Base-by-base conservation (phyloP, 768 basidiomycete species). In the Pluteus cervinus region DNA sequence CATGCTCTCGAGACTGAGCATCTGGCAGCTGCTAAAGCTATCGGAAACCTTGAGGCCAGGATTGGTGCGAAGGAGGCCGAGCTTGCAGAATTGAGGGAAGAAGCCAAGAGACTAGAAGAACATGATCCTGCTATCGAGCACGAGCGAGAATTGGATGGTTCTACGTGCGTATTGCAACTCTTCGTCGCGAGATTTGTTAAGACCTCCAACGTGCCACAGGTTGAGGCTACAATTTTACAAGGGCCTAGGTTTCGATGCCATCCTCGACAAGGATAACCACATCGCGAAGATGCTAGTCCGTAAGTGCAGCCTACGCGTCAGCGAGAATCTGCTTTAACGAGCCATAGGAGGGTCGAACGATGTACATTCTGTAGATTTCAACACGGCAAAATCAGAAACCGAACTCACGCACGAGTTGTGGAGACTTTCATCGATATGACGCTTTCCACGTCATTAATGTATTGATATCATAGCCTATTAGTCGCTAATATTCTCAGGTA, bases 71-170 rank as follows among this genome's bases (percentile, higher is more conserved):
- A 76, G 48, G 83, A 88, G 48, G 79, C 75, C 2, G 83, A 86
- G 50, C 70, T 86, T 0, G 66, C 82, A 5, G 63, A 67, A 4
- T 61, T 89, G 41, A 83, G 81, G 47, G 81, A 82, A 37, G 76
- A 79, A 44, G 71, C 71, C 0, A 67, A 69, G 22, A 58, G 54
- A 28, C 54, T 86, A 42, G 85, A 88, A 51, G 69, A 69, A 28
- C 78, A 73, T 36, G 86, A 89, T 55, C 81, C 84, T 15, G 80
- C 84, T 5, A 56, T 68, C 14, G 83, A 86, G 43, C 85, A 86
- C 45, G 76, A 75, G 42, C 72, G 66, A 32, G 77, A 85, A 36
- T 57, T 88, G 24, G 80, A 84, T 49, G 76, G 81, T 14, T 75
- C 75, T 29, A 60, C 71, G 86, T 87, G 60, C 53, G 83, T 59